phyloP scores from a whole-genome alignment of 2,329 filamentous ascomycete genomes.

The Hypoxylon sp. region DNA sequence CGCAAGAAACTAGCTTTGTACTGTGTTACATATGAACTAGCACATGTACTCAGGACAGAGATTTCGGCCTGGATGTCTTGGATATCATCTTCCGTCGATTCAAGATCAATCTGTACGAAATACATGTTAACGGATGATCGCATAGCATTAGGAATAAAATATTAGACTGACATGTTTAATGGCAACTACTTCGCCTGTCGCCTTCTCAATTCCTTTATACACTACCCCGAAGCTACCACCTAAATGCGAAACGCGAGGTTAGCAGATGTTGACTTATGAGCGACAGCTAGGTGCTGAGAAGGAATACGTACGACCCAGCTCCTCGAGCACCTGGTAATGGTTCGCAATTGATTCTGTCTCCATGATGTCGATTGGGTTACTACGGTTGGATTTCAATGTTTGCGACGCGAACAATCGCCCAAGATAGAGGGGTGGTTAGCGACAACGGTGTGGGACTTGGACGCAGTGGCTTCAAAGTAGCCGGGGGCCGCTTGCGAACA shows the following conservation, averaged over 20 bases:
- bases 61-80: conserved; percentile 99
- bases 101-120: conserved; percentile 87
- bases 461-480: conserved; percentile 40
- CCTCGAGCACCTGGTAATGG: conserved; percentile 95
- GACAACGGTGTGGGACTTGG: conserved; percentile 36
- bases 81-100: conserved; percentile 98
- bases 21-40: conserved; percentile 92
- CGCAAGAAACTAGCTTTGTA: conserved; percentile 98
- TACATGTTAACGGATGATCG: conserved; percentile 6
- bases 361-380: conserved; percentile 59
- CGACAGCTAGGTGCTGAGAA: neutral
- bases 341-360: conserved; percentile 79
- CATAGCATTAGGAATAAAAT: neutral
- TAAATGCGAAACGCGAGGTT: conserved; percentile 56
- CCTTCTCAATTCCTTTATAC: conserved; percentile 94
- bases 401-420: conserved; percentile 2
- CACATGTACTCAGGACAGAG: conserved; percentile 92
- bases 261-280: conserved; percentile 19
- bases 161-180: conserved; percentile 87
- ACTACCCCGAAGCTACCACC: conserved; percentile 97
- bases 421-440: conserved; percentile 15
- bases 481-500: conserved; percentile 30
- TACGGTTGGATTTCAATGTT: conserved; percentile 24
- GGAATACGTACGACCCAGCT: conserved; percentile 85
- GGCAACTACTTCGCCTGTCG: conserved; percentile 92